Evolutionary conservation across 2,329 filamentous ascomycete species (phyloP), one percentile per base, ranked within the genome.

Genomic region (Dactylellina cionopaga): DNA sequence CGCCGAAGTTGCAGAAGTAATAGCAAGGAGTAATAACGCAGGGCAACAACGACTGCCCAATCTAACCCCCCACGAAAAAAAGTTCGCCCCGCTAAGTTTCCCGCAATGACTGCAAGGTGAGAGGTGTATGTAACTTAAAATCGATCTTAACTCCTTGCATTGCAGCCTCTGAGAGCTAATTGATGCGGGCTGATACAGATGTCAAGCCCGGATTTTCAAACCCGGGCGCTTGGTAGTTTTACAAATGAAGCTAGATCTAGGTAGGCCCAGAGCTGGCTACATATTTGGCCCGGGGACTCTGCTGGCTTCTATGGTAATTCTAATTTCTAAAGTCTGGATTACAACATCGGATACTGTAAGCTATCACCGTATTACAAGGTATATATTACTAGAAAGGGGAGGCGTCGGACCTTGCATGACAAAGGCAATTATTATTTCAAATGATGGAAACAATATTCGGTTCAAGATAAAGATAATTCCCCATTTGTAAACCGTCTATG

Each of bases 1-100:
- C 66, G 66, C 58, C 66, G 66, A 71, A 64, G 66, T 71, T 58
- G 51, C 66, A 59, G 66, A 60, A 46, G 49, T 60, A 47, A 69
- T 60, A 69, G 47, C 43, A 43, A 27, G 15, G 33, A 37, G 37
- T 27, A 49, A 47, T 56, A 66, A 49, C 51, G 43, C 51, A 56
- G 44, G 51, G 19, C 52, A 47, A 39, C 62, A 24, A 35, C 44
- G 31, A 63, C 24, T 31, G 15, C n/a, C 41, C 37, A 51, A 33
- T 46, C 62, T 55, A 51, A 44, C 29, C 41, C 22, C 35, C 5
- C 25, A 25, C 47, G 39, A 43, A 37, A 49, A 27, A 66, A 49
- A 49, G n/a, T n/a, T n/a, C n/a, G n/a, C n/a, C n/a, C n/a, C n/a
- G n/a, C n/a, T n/a, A n/a, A n/a, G n/a, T n/a, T n/a, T n/a, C n/a